Evolutionary conservation across 2,329 filamentous ascomycete species (phyloP), one percentile per base, ranked within the genome.

Genomic region (Cordyceps cateniannulata): DNA sequence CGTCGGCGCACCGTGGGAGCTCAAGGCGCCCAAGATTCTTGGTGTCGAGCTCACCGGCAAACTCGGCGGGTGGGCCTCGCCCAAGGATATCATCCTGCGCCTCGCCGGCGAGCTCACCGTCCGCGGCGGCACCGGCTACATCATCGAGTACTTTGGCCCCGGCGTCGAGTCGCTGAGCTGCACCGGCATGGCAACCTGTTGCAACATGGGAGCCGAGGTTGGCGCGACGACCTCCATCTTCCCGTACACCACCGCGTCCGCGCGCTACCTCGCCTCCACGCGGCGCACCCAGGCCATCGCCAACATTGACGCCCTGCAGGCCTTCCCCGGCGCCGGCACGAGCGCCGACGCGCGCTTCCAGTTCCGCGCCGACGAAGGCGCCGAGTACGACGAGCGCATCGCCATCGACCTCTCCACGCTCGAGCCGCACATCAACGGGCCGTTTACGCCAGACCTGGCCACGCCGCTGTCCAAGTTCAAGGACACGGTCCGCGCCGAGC

Each of bases 201-300:
- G 86, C 71, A 96, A 96, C 75, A 96, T 96, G 90, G 62, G 71
- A 64, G 83, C 84, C 64, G 95, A 96, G 80, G 91, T 96, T 62
- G 96, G 92, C 68, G 95, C 91, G n/a, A 98, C 91, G 27, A 98
- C 91, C 12, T 97, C 90, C 61, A 85, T 96, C 68, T 97, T 99
- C 84, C 95, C 95, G 49, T 98, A 93, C 77, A 95, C 90, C 10
- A 80, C 85, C 9, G 88, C 88, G 57, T 93, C 96, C 70, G 81
- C 89, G 22, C 88, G 91, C 40, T 99, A 99, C 72, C 85, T 99
- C 12, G 78, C 88, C 68, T 87, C 93, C 6, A 99, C 95, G 20
- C 87, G 95, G 71, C 70, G 75, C 58, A 63, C 66, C 29, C 72
- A 86, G 61, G 89, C 95, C 63, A 89, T 89, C 50, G 76, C 82